Base-by-base conservation (phyloP, 2,329 filamentous ascomycete genomes). In the Botrytis squamosa region DNA sequence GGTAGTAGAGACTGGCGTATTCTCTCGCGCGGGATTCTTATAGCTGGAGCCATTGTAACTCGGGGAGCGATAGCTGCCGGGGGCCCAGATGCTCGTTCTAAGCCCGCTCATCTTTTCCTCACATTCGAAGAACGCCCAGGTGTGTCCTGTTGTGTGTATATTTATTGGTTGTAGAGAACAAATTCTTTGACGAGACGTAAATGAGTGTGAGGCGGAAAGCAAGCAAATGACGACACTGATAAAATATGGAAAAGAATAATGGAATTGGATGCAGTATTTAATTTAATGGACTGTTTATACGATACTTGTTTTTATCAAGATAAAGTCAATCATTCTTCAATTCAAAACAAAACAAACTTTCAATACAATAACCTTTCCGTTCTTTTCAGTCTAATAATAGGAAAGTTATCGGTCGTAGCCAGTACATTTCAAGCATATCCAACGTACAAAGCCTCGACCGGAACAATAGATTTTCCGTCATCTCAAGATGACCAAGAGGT, bases 71-170 rank as follows among this genome's bases (percentile, higher is more conserved):
- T 69, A 57, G 46, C 49, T 69, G 16, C n/a, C 66, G 40, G 66
- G 38, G 66, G 66, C 66, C 66, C 66, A 69, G 38, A 69, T 69
- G 57, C 66, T 69, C n/a, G 66, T 57, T 57, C 36, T 44, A 69
- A 69, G 66, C 66, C 66, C 66, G 18, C 49, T 59, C 66, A 69
- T 69, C 18, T 8, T 44, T 57, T 57, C 18, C 38, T 69, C 29
- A 59, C 66, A 69, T 69, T 33, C 38, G 36, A 42, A 25, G 22
- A 42, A 40, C 8, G 22, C 14, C 16, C 52, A 33, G 29, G 49
- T 68, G 22, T 25, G 52, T 52, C 46, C 36, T 55, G 65, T 25
- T 29, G 16, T 55, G 25, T 40, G 46, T 25, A 10, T n/a, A 36
- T 40, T 52, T 38, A 29, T 55, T 55, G 14, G 16, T 40, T 29